Base-by-base conservation (phyloP, 2,329 filamentous ascomycete species). In the Pseudocercospora musae region DNA sequence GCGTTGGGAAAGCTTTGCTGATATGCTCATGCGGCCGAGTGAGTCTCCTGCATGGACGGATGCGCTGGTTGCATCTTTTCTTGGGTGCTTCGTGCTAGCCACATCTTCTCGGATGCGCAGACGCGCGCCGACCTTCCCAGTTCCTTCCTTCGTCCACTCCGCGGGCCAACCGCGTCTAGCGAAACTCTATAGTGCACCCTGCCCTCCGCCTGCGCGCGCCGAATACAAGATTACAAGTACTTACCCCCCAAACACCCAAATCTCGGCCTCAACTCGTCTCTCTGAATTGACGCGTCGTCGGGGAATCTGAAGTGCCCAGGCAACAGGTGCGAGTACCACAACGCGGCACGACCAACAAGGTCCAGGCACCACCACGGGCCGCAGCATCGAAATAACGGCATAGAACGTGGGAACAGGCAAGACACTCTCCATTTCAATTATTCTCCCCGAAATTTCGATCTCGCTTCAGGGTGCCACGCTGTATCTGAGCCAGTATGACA, bases 321-420 rank as follows among this genome's bases (percentile, higher is more conserved):
- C 52, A 54, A 54, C 52, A 54, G 52, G 21, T 20, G n/a, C 27
- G 52, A 33, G 15, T 15, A 15, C n/a, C 18, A 40, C 29, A n/a
- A 37, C 52, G 29, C 52, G 27, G 52, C 23, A 18, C 25, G 29
- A 31, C 40, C 52, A 54, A 54, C 27, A 25, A 27, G 21, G 8
- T 29, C 48, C 25, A 52, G 48, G 52, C 52, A 54, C 31, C 52
- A 54, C 31, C 31, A 54, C 52, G 29, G 29, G 29, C 31, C 52
- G 52, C n/a, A 40, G 27, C 52, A 25, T 31, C 25, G 29, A 40
- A n/a, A 33, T n/a, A 54, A 21, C 52, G 52, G 52, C 52, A 29
- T n/a, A 25, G 37, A 48, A 57, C 42, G 55, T 48, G 55, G 55
- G 33, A 13, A 57, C 55, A 57, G 55, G 55, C 55, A 57, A 44